Base-by-base conservation (phyloP, 1,139 yeast genomes). In the Sugiyamaella xylanicola region DNA sequence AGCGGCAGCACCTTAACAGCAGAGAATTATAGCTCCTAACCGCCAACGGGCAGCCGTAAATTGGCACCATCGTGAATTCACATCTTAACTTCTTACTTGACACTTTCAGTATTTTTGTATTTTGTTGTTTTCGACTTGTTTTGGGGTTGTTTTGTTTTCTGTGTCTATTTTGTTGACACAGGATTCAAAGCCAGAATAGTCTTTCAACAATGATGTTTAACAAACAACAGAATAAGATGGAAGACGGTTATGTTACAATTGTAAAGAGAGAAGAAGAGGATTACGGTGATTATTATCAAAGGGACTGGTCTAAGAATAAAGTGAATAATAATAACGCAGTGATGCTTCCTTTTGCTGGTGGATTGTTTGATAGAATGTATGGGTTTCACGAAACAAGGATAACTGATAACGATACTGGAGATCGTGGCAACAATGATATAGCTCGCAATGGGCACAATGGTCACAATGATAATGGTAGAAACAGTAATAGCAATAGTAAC, bases 321-420 rank as follows among this genome's bases (percentile, higher is more conserved):
- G 32, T 17, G 15, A 45, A 45, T 32, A 45, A 17, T 13, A 17
- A 15, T 27, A 45, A 29, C 25, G 17, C 2, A 21, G 13, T 20
- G 7, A 35, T 35, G 11, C 15, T 21, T 16, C 35, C 42, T 32
- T 5, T 22, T 3, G 20, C 11, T 32, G 25, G 42, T 21, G 53
- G 48, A 20, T 42, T 50, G 19, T 50, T 42, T 50, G 53, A 50
- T 50, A 50, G 53, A 42, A 50, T 50, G 53, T 50, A 50, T 43
- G 27, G 39, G 21, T 25, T 3, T 36, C 32, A 37, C 21, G 29
- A 45, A 1, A 36, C 11, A 16, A 45, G 7, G 35, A 20, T 20
- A 3, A 19, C 8, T 41, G 16, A 32, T 36, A 20, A 21, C 15
- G 16, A 20, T 20, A 19, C 9, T 15, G 36, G 16, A 15, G 32